Evolutionary conservation across 345 rosid genomes (phyloP).

Genomic region (Stellera chamaejasme): DNA sequence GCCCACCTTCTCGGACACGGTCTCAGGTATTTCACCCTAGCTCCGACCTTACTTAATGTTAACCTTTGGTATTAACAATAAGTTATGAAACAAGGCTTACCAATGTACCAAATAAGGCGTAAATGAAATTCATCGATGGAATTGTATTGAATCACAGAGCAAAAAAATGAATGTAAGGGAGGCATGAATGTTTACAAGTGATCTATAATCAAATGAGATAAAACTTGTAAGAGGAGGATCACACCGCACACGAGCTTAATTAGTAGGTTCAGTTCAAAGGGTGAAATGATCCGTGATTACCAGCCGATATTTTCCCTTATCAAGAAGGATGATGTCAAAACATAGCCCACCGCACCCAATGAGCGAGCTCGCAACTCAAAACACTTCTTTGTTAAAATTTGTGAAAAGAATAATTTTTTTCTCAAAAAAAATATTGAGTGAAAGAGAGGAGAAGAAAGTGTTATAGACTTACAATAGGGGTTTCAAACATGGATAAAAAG

Average conservation of each 20-base stretch:
- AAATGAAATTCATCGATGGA: conserved; percentile 79
- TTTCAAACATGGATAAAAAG: too few species aligned
- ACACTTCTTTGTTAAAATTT: conserved; percentile 6
- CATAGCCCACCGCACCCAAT: conserved; percentile 72
- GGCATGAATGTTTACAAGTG: conserved; percentile 80
- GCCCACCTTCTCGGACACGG: too few species aligned
- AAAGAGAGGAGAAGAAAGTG: conserved; percentile 22
- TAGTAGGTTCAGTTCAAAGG: background rate
- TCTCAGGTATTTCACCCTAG: too few species aligned
- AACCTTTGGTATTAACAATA: too few species aligned
- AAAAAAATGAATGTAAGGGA: conserved; percentile 59
- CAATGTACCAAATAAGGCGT: conserved; percentile 68
- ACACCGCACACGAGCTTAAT: background rate
- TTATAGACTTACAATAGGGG: conserved; percentile 29
- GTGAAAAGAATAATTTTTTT: conserved; percentile 12
- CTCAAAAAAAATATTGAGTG: conserved; percentile 12
- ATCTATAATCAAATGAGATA: conserved; percentile 42
- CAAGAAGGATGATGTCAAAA: conserved; percentile 75
- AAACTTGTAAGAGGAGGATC: conserved; percentile 5
- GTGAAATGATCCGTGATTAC: conserved; percentile 26
- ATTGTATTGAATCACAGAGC: conserved; percentile 64
- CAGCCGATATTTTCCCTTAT: conserved; percentile 87
- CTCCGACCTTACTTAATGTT: too few species aligned
- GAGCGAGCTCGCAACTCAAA: conserved; percentile 61
- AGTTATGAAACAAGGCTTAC: too few species aligned